Percentiles rank a stretch among this genome's conserved stretches.
Conservation (phyloP, 2,329 filamentous ascomycete genomes). For the Colletotrichum cordylinicola region DNA sequence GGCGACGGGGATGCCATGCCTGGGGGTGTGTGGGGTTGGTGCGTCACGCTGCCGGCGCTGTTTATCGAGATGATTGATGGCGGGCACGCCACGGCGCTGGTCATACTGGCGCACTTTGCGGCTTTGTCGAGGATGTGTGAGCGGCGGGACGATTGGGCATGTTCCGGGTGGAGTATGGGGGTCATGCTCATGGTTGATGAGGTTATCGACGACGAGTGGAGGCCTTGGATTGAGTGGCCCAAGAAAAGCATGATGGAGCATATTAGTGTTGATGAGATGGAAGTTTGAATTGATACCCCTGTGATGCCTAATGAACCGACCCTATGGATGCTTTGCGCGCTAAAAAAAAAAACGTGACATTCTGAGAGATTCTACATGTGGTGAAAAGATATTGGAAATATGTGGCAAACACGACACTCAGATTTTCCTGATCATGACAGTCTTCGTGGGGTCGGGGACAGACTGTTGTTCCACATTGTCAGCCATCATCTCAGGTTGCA, state of each 20-base stretch:
- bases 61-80: constrained; percentile 24
- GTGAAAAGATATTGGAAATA: too few species aligned
- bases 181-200: constrained; percentile 20
- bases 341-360: neutral
- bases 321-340: neutral
- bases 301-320: neutral
- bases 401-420: neutral
- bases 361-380: neutral
- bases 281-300: neutral
- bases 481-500: neutral
- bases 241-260: constrained; percentile 18
- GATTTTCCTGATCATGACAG: constrained; percentile 12
- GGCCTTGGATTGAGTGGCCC: constrained; percentile 23
- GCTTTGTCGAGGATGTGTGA: constrained; percentile 6
- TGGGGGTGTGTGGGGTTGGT: constrained; percentile 20
- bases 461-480: neutral
- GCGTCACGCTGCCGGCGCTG: constrained; percentile 10
- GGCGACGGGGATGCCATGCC: neutral
- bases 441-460: constrained; percentile 1
- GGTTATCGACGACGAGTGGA: constrained; percentile 10
- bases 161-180: constrained; percentile 19
- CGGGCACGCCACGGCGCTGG: constrained; percentile 21
- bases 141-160: constrained; percentile 9
- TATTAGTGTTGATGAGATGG: constrained; percentile 24
- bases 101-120: constrained; percentile 25